Evolutionary conservation across 2,329 filamentous ascomycete species (phyloP), one percentile per base, ranked within the genome.

Genomic region (Exophiala bonariae): DNA sequence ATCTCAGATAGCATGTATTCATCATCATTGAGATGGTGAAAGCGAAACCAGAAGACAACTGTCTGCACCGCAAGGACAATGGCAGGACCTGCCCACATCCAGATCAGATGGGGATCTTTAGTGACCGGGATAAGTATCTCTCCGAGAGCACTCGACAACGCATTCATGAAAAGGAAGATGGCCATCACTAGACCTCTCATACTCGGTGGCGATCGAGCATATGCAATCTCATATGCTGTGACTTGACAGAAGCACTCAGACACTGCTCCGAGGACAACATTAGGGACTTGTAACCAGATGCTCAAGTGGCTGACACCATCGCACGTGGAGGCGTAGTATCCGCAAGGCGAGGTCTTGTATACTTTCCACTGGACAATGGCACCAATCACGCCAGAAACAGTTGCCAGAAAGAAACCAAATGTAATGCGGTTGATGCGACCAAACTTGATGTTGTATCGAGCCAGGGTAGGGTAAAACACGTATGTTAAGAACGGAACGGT

Each of bases 221-320:
- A 88, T 14, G 83, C 85, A 57, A 87, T 87, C 63, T 88, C 85
- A 11, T 86, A 76, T 52, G 81, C 80, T 1, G 84, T 86, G 51
- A 87, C 81, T 7, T 79, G 83, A 39, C 80, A 79, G 59, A 83
- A 79, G 46, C 83, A 81, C 61, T 84, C 70, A 22, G 70, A 71
- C 22, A 71, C 54, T 9, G 77, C 76, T 16, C 80, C 77, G 16
- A 82, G 65, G 4, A 78, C 66, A 59, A 76, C 75, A 3, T 69
- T 66, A 2, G 73, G 60, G 7, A 73, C 61, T 52, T 79, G 76
- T 1, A 73, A 62, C 73, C 77, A 79, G 16, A 55, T 41, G 14
- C 33, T 49, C 28, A 55, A 32, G 11, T 40, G 41, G 10, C 35
- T 34, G 10, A 45, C 31, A 20, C 52, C 59, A 18, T 55, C 55